Evolutionary conservation across 2,329 filamentous ascomycete genomes (phyloP), one percentile per base, ranked within the genome.

Genomic region (Xylaria digitata): DNA sequence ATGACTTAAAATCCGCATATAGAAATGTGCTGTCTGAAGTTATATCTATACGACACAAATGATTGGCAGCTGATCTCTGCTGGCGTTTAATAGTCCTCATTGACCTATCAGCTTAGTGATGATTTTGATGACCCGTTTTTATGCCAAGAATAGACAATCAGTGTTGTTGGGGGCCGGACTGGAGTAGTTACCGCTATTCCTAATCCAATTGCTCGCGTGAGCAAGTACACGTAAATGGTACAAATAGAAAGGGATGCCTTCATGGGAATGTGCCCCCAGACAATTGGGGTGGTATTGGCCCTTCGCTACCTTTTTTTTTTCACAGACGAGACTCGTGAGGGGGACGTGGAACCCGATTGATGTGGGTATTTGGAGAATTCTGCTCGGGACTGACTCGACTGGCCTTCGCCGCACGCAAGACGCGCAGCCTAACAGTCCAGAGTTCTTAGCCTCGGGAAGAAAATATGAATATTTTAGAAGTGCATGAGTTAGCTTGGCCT

Each of bases 321-420:
- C 15, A 26, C 46, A 15, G 52, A 40, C 26, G 42, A 62, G 53
- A 55, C 40, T 52, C 37, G 37, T 61, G 65, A 67, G 65, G 59
- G 65, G 61, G 21, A 19, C 19, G 45, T 57, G 56, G 37, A 42
- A 52, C 65, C 21, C 30, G 26, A 26, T 15, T 21, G 46, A 49
- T 17, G 65, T 58, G 65, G 61, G 19, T 58, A 65, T 65, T 67
- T 65, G 56, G 65, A 61, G 61, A 67, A 61, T 55, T 58, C 45
- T 65, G 46, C 57, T 7, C 30, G 37, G 37, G 42, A 40, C 57
- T 50, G 61, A 61, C 62, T 58, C 49, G 37, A 53, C 46, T 50
- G 32, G 13, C 26, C 23, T 19, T 32, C 42, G 34, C 53, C 45
- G 50, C 32, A 40, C 5, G 21, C 2, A 42, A 23, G 50, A 19